Percentiles rank a stretch among this genome's conserved stretches.
These are phyloP conservation scores for Serendipita indica DNA, from an alignment of 768 basidiomycete species.

Conservation along the genomic window DNA sequence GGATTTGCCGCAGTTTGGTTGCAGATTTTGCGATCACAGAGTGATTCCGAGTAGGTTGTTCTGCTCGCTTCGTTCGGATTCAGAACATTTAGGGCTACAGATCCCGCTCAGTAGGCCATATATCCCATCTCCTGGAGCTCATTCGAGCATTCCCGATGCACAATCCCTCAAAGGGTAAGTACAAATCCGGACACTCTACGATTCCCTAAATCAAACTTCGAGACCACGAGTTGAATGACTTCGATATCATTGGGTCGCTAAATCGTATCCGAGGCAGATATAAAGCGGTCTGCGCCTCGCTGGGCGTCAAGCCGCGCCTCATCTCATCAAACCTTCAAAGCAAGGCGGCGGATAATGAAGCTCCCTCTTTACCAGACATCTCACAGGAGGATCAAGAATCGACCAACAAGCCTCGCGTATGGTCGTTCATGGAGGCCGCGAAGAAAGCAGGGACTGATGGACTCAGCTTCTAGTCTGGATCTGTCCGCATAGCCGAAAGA, in stretches of 20 bases:
- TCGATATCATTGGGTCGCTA: slow-evolving; percentile 65
- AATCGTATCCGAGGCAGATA: slow-evolving; percentile 79
- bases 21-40: slow-evolving; percentile 28
- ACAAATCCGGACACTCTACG: slow-evolving; percentile 20
- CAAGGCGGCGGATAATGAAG: background rate
- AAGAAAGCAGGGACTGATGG: background rate
- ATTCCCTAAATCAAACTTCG: background rate
- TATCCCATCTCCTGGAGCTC: slow-evolving; percentile 52
- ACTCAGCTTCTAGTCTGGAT: background rate
- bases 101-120: slow-evolving; percentile 37
- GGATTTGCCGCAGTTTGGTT: slow-evolving; percentile 69
- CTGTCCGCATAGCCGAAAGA: too few relatives aligned
- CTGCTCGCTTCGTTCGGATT: slow-evolving; percentile 10
- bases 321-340: background rate
- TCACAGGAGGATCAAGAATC: background rate
- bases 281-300: slow-evolving; percentile 65
- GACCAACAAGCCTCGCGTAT: background rate
- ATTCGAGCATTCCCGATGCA: slow-evolving; percentile 59
- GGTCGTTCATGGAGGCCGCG: background rate
- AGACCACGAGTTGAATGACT: slow-evolving; percentile 22
- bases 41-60: slow-evolving; percentile 35
- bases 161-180: slow-evolving; percentile 44
- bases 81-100: slow-evolving; percentile 14
- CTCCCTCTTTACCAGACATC: background rate
- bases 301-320: slow-evolving; percentile 48